Conservation (phyloP, 2,329 filamentous ascomycete species). For the Chrysoporthe deuterocubensis region DNA sequence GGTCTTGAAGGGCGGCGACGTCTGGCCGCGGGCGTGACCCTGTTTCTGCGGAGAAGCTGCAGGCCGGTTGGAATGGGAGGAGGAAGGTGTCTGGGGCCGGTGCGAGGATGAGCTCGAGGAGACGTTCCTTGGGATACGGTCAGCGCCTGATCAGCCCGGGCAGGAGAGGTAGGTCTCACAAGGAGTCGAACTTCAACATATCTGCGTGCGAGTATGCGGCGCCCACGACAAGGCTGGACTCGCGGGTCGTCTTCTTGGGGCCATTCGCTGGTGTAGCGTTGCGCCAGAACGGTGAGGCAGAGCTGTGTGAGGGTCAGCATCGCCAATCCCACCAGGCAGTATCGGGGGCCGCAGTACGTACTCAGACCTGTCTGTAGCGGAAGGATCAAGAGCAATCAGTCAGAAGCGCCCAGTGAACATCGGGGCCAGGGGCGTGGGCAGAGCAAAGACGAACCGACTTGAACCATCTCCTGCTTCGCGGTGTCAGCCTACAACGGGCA, state of each 20-base stretch:
- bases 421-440: constrained; percentile 12
- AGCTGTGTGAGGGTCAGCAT: constrained; percentile 58
- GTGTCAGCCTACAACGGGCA: constrained; percentile 39
- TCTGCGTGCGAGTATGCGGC: constrained; percentile 97
- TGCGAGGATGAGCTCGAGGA: constrained; percentile 54
- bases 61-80: constrained; percentile 55
- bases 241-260: constrained; percentile 57
- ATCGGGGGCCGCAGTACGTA: constrained; percentile 46
- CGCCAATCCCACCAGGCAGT: constrained; percentile 18
- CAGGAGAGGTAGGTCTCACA: constrained; percentile 59
- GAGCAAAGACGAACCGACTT: constrained; percentile 77
- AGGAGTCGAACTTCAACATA: constrained; percentile 82
- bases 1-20: constrained; percentile 70
- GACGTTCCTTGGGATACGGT: constrained; percentile 26
- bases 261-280: constrained; percentile 46
- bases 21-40: constrained; percentile 56
- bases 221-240: constrained; percentile 79
- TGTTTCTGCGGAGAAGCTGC: constrained; percentile 35
- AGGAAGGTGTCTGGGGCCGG: constrained; percentile 76
- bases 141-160: constrained; percentile 29
- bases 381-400: constrained; percentile 32
- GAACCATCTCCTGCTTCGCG: constrained; percentile 89
- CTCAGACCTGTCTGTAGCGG: constrained; percentile 62
- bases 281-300: constrained; percentile 87
- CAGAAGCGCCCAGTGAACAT: constrained; percentile 33